phyloP scores from a whole-genome alignment of 257 asterid genomes.

The Solanum tarijense region DNA sequence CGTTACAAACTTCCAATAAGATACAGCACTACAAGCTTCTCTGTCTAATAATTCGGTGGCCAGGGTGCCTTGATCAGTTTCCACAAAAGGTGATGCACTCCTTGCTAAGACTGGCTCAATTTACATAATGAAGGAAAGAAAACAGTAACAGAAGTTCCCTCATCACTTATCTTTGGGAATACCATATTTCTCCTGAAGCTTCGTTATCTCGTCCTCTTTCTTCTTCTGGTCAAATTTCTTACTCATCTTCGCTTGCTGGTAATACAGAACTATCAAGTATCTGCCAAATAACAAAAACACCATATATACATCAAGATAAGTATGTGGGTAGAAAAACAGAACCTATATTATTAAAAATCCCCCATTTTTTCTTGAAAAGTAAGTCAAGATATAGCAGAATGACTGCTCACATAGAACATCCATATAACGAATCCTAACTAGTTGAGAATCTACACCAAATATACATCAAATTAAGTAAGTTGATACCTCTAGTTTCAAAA shows the following conservation, averaged over 20 bases:
- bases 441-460: background rate
- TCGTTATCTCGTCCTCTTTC: conserved; percentile 80
- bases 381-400: background rate
- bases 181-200: conserved; percentile 87
- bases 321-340: background rate
- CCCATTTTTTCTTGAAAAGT: background rate
- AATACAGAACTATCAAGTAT: conserved; percentile 72
- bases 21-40: background rate
- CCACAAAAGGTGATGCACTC: background rate
- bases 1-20: background rate
- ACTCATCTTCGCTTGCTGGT: conserved; percentile 94
- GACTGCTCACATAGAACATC: background rate
- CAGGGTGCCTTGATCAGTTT: background rate
- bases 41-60: background rate
- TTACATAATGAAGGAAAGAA: background rate
- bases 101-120: background rate
- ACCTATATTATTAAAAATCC: background rate
- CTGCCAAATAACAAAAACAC: background rate
- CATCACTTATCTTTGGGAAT: conserved; percentile 49
- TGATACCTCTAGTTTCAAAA: background rate
- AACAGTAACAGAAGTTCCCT: background rate
- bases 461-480: background rate
- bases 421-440: background rate
- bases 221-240: conserved; percentile 88
- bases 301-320: background rate